Evolutionary conservation across 2,329 filamentous ascomycete genomes (phyloP), one percentile per base, ranked within the genome.

Genomic region (Ilyonectria destructans): DNA sequence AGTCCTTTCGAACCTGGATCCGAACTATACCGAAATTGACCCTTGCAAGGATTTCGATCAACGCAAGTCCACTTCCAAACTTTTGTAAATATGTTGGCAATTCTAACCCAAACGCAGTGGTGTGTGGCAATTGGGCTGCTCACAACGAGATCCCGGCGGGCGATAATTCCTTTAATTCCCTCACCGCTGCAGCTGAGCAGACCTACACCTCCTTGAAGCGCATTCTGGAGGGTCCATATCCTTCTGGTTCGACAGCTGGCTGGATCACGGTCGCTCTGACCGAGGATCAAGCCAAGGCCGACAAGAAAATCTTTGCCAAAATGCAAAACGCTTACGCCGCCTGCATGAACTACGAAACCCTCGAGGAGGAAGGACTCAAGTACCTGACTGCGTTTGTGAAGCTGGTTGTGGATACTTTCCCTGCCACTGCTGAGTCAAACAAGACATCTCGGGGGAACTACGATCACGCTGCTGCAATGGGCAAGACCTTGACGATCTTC

Each of bases 21-120:
- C 74, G 12, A 70, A 90, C 58, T 90, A 92, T 78, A 83, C 87
- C 67, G 79, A 88, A 2, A 82, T 93, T 45, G 90, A 93, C 75
- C 88, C 92, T 1, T 94, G 92, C 73, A 86, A 84, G n/a, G 81
- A 93, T 74, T 94, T 94, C 67, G 89, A 92, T 67, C 84, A 90
- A 76, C 86, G 90, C 63, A 37, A 49, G 67, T 21, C 0, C 23
- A 19, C 9, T n/a, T 26, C 9, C n/a, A 65, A 51, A 40, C 23
- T 89, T 90, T 21, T 93, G 17, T 7, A 9, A 37, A 3, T 29
- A 4, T 5, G 3, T 33, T n/a, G 6, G 15, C n/a, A 33, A 49
- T 7, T 15, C 51, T 61, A 52, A 61, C 21, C 7, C n/a, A 6
- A 3, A 29, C 1, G 8, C 21, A 65, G 62, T 61, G 23, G 52